Conservation (phyloP, 257 asterid genomes). For the Petunia axillaris region DNA sequence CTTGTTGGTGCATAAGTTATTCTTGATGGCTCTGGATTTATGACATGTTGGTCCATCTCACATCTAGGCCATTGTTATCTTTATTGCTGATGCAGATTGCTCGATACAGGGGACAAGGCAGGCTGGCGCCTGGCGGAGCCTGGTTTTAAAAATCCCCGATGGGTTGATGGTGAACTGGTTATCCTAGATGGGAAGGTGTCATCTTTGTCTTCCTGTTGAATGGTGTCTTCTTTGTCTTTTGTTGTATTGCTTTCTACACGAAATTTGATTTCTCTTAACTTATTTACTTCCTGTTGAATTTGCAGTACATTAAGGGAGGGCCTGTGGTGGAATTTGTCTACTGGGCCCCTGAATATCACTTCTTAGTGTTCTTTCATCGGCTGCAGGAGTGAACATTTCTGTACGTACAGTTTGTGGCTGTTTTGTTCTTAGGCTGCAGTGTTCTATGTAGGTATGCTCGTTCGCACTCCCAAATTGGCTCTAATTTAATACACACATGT, state of each 20-base stretch:
- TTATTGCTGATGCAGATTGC: slow-evolving; percentile 63
- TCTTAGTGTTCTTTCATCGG: too few relatives aligned
- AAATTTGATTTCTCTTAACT: slow-evolving; percentile 10
- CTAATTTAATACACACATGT: too few relatives aligned
- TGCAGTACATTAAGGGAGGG: slow-evolving; percentile 86
- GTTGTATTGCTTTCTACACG: slow-evolving; percentile 2
- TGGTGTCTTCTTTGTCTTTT: not conserved
- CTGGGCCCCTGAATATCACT: too few relatives aligned
- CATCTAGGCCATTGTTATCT: not conserved
- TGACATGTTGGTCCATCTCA: not conserved
- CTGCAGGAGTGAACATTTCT: too few relatives aligned
- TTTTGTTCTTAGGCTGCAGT: too few relatives aligned
- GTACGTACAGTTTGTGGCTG: too few relatives aligned
- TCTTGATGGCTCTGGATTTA: not conserved
- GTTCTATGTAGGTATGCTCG: too few relatives aligned
- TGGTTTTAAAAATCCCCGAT: slow-evolving; percentile 57
- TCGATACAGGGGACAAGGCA: slow-evolving; percentile 89
- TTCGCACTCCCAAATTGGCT: too few relatives aligned
- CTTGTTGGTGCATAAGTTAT: not conserved
- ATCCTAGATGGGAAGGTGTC: slow-evolving; percentile 74
- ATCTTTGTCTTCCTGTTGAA: slow-evolving; percentile 3
- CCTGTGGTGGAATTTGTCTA: too few relatives aligned
- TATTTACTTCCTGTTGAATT: slow-evolving; percentile 25
- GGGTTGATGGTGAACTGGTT: too few relatives aligned
- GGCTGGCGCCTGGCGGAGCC: slow-evolving; percentile 91